Base-by-base conservation (phyloP, 2,329 filamentous ascomycete genomes). In the Aspergillus quadricinctus region DNA sequence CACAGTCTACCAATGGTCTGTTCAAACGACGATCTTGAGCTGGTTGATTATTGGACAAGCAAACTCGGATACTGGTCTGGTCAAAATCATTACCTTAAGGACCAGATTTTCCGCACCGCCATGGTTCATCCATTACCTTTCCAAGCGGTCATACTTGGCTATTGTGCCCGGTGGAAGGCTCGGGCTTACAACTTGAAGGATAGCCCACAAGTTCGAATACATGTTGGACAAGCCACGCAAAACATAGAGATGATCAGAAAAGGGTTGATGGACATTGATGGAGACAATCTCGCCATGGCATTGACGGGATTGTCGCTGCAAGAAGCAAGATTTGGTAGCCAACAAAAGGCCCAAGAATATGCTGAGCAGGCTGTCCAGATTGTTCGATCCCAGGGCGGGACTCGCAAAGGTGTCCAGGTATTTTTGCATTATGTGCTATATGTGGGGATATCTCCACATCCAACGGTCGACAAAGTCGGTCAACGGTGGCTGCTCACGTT, bases 31-130 rank as follows among this genome's bases (percentile, higher is more conserved):
- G 69, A 72, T 28, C 58, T 69, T 45, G 67, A 72, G 41, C 61
- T 76, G 45, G 62, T 65, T 3, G 70, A 75, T 48, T 69, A 65
- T 48, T 77, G 72, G 72, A 68, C 63, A 2, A 68, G 62, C 49
- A 71, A 68, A 48, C 62, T 76, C 49, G 66, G 66, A 0, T 76
- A 76, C 54, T 77, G 74, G 74, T 76, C 75, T 8, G 74, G 75
- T 1, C 70, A 73, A 54, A 76, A 76, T 53, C 53, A 59, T 27
- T 63, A 71, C 37, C 60, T 76, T 25, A 77, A 76, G 55, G 64
- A 70, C 10, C 62, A 64, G 9, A 67, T 73, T 7, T 75, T 75
- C 55, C 66, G 65, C 43, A 63, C 65, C 3, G 68, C 73, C 27
- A 70, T 72, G 63, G 59, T 57, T 23, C 64, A 74, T 57, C 69